A percentile compares a stretch with the other conserved stretches of the same genome.
These are phyloP conservation scores for Barbarea vulgaris DNA, from an alignment of 345 rosid species.

Conservation along the genomic window DNA sequence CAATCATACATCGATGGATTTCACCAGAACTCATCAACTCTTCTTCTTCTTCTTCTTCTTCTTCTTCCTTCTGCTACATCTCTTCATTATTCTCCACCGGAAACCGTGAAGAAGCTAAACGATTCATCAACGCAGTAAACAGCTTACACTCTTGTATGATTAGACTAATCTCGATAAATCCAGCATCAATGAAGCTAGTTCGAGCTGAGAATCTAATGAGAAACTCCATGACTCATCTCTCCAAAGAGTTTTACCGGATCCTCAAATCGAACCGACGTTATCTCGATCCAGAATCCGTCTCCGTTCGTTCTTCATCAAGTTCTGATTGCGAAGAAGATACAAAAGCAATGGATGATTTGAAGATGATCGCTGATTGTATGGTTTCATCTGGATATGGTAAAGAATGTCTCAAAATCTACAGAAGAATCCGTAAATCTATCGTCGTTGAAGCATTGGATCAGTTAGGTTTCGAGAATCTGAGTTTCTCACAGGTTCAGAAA, in stretches of 20 bases:
- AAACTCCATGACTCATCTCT: conserved; percentile 57
- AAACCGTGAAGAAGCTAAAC: conserved; percentile 53
- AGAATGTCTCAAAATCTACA: conserved; percentile 65
- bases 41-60: neutral
- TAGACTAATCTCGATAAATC: conserved; percentile 35
- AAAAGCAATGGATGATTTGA: conserved; percentile 57
- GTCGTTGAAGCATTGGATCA: conserved; percentile 52
- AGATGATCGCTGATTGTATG: conserved; percentile 73
- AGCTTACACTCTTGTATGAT: conserved; percentile 60
- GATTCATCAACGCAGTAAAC: conserved; percentile 49
- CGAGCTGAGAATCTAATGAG: conserved; percentile 61
- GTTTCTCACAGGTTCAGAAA: conserved; percentile 47
- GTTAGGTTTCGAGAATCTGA: conserved; percentile 58
- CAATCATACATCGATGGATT: conserved; percentile 50
- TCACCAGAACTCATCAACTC: conserved; percentile 2
- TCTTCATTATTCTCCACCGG: conserved; percentile 45
- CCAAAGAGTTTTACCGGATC: conserved; percentile 63
- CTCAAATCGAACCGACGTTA: conserved; percentile 48
- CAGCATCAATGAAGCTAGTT: conserved; percentile 48
- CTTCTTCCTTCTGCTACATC: conserved; percentile 18
- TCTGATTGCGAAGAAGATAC: neutral
- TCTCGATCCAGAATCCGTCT: conserved; percentile 61
- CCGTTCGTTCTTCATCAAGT: conserved; percentile 25
- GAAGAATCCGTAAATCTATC: conserved; percentile 54
- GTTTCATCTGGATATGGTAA: conserved; percentile 57